phyloP scores from a whole-genome alignment of 371 early-diverging fungal genomes.

The Furculomyces boomerangus region DNA sequence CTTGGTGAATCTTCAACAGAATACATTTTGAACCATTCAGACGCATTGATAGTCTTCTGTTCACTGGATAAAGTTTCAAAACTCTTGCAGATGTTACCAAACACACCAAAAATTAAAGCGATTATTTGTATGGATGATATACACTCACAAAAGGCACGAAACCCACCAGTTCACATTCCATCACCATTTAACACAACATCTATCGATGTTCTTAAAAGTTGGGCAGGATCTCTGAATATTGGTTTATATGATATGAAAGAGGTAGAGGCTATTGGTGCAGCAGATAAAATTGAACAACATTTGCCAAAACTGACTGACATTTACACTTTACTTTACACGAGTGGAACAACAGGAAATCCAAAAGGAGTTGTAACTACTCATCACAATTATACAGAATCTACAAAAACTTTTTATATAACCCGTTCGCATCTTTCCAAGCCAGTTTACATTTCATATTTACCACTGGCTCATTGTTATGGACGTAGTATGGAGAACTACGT shows the following conservation, averaged over 20 bases:
- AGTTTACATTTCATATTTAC: slow-evolving; percentile 50
- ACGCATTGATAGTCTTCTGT: slow-evolving; percentile 44
- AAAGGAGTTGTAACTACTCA: slow-evolving; percentile 28
- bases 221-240: slow-evolving; percentile 25
- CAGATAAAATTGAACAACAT: slow-evolving; percentile 11
- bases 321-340: slow-evolving; percentile 94
- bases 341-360: slow-evolving; percentile 55
- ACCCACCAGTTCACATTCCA: slow-evolving; percentile 29
- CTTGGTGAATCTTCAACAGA: slow-evolving; percentile 60
- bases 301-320: slow-evolving; percentile 49
- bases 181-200: slow-evolving; percentile 20
- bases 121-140: slow-evolving; percentile 56
- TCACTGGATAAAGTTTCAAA: slow-evolving; percentile 66
- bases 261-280: slow-evolving; percentile 41
- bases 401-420: slow-evolving; percentile 11
- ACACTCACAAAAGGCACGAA: slow-evolving; percentile 2
- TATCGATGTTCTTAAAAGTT: slow-evolving; percentile 19
- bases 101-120: slow-evolving; percentile 37
- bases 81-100: slow-evolving; percentile 34
- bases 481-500: slow-evolving; percentile 33
- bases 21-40: slow-evolving; percentile 56
- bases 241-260: slow-evolving; percentile 28
- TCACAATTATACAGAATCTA: slow-evolving; percentile 17
- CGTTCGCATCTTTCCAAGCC: slow-evolving; percentile 44
- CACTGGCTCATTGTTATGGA: slow-evolving; percentile 84